phyloP scores from a whole-genome alignment of 176 grass and related monocot species.

The Carex myosuroides region DNA sequence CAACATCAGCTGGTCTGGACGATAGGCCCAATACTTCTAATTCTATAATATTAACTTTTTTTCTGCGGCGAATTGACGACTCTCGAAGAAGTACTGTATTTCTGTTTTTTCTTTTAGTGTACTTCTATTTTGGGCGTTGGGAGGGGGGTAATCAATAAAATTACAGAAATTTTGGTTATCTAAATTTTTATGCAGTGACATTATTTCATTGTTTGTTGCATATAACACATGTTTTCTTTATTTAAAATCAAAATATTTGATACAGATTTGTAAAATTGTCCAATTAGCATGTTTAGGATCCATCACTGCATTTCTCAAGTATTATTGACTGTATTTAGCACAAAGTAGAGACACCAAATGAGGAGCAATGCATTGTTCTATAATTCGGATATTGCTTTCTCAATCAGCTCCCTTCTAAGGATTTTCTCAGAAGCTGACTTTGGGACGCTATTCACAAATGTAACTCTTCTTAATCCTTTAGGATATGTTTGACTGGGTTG shows the following conservation, averaged over 20 bases:
- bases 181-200: too few relatives aligned
- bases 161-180: too few relatives aligned
- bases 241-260: background rate
- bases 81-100: too few relatives aligned
- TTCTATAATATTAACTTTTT: too few relatives aligned
- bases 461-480: constrained; percentile 57
- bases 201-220: background rate
- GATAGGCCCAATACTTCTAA: too few relatives aligned
- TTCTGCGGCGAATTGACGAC: too few relatives aligned
- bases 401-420: constrained; percentile 68
- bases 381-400: constrained; percentile 62
- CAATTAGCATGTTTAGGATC: too few relatives aligned
- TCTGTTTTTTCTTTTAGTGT: too few relatives aligned
- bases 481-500: too few relatives aligned
- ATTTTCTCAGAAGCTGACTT: constrained; percentile 81
- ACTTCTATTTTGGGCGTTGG: too few relatives aligned
- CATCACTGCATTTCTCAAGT: background rate
- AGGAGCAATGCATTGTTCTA: constrained; percentile 13
- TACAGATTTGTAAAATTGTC: background rate
- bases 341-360: background rate
- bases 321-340: background rate
- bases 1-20: too few relatives aligned
- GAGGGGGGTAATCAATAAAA: too few relatives aligned
- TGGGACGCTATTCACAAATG: constrained; percentile 62
- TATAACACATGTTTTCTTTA: background rate